A percentile compares a stretch with the other conserved stretches of the same genome.
phyloP scores from a whole-genome alignment of 2,329 filamentous ascomycete species.

The Fusarium chuoi region DNA sequence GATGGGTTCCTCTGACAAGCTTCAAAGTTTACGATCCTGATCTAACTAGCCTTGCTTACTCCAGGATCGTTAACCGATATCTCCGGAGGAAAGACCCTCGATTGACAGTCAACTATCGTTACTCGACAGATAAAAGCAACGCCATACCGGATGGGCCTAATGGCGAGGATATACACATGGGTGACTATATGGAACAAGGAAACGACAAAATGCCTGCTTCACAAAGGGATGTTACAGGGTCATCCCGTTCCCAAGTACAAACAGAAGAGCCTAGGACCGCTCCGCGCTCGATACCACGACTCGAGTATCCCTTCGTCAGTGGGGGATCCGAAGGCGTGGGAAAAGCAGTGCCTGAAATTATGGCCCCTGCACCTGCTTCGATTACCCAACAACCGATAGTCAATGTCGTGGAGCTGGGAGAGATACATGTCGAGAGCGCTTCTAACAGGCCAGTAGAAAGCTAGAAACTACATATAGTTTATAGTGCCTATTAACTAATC shows the following conservation, averaged over 20 bases:
- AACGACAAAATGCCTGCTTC: too few species aligned
- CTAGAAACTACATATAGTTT: too few species aligned
- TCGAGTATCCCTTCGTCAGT: not conserved
- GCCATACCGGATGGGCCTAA: not conserved
- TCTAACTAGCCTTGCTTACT: fast-evolving
- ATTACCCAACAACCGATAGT: not conserved
- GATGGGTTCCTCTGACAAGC: not conserved
- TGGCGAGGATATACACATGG: fast-evolving
- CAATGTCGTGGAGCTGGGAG: not conserved
- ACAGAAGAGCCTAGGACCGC: too few species aligned
- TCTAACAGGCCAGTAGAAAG: not conserved
- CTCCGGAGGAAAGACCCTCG: not conserved
- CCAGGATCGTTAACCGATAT: not conserved
- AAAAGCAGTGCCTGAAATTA: too few species aligned
- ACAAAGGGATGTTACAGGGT: too few species aligned
- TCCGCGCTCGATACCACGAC: fast-evolving
- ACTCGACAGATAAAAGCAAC: fast-evolving
- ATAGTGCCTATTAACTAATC: too few species aligned
- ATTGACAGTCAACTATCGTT: fast-evolving
- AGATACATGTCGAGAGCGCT: not conserved
- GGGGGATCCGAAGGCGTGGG: not conserved
- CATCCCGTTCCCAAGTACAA: too few species aligned
- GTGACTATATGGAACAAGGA: too few species aligned
- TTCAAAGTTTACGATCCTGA: not conserved
- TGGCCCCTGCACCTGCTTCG: too few species aligned